Conservation (phyloP, 73 alveolate genomes). For the Paramecium primaurelia region DNA sequence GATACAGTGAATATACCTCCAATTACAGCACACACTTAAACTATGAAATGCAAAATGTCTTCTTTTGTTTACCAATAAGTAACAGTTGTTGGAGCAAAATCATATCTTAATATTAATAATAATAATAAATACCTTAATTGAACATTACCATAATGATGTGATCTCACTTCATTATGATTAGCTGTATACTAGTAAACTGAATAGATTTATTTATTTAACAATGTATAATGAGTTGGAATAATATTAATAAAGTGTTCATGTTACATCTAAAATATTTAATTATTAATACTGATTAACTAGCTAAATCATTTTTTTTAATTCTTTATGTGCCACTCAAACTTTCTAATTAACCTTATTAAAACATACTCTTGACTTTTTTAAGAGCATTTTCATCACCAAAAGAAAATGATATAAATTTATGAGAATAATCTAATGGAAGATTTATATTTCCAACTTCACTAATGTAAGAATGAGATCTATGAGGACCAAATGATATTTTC, state of each 20-base stretch:
- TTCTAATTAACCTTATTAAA: conserved; percentile 66
- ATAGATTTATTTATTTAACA: conserved; percentile 58
- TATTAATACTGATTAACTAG: neutral
- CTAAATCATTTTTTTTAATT: conserved; percentile 12
- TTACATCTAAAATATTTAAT: neutral
- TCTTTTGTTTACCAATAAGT: conserved; percentile 85
- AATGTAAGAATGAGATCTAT: conserved; percentile 62
- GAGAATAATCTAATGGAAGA: conserved; percentile 76
- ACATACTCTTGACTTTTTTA: conserved; percentile 66
- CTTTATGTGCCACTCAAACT: conserved; percentile 71
- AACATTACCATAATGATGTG: conserved; percentile 65
- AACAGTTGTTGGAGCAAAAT: conserved; percentile 95
- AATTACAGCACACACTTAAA: conserved; percentile 94
- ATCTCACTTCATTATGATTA: conserved; percentile 68
- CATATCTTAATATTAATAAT: conserved; percentile 82
- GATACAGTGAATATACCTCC: conserved; percentile 99
- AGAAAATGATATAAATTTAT: conserved; percentile 78
- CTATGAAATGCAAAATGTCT: conserved; percentile 74
- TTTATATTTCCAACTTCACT: neutral
- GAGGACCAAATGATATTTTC: conserved; percentile 78
- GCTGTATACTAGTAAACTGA: conserved; percentile 84
- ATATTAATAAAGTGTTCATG: conserved; percentile 86
- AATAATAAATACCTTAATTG: conserved; percentile 38
- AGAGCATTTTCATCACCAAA: conserved; percentile 83
- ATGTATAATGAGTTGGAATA: conserved; percentile 87